These are phyloP conservation scores for Mediolabrus comicus DNA, from an alignment of 108 stramenopile species.

Conservation along the genomic window DNA sequence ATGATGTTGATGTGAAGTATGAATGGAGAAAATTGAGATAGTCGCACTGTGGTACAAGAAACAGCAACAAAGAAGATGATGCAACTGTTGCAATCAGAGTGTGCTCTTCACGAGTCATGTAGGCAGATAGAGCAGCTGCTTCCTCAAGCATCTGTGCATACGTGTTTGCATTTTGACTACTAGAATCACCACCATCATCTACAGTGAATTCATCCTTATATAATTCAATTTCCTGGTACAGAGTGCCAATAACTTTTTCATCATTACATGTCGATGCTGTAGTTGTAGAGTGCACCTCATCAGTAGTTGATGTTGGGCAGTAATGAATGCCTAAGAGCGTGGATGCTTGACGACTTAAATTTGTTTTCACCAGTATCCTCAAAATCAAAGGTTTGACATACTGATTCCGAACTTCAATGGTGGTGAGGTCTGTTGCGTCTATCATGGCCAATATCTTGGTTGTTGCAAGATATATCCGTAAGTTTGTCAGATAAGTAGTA, in stretches of 20 bases:
- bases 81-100: conserved; percentile 13
- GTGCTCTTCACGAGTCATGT: conserved; percentile 21
- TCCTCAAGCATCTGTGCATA: conserved; percentile 28
- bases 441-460: conserved; percentile 27
- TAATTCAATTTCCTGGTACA: conserved; percentile 28
- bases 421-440: conserved; percentile 16
- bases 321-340: conserved; percentile 3
- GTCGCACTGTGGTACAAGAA: conserved; percentile 26
- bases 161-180: neutral
- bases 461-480: too few relatives aligned
- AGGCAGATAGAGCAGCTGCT: conserved; percentile 19
- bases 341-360: neutral
- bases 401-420: conserved; percentile 10
- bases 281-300: neutral
- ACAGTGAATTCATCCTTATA: neutral
- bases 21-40: conserved; percentile 23
- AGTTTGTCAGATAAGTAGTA: too few relatives aligned
- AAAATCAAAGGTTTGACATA: conserved; percentile 21
- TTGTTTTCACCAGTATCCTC: conserved; percentile 12
- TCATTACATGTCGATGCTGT: neutral
- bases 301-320: neutral
- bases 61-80: conserved; percentile 19
- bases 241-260: neutral
- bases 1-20: conserved; percentile 1
- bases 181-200: neutral